A percentile compares a stretch with the other conserved stretches of the same genome.
Conservation (phyloP, 1,284 basidiomycete genomes). For the Cutaneotrichosporon dermatis region DNA sequence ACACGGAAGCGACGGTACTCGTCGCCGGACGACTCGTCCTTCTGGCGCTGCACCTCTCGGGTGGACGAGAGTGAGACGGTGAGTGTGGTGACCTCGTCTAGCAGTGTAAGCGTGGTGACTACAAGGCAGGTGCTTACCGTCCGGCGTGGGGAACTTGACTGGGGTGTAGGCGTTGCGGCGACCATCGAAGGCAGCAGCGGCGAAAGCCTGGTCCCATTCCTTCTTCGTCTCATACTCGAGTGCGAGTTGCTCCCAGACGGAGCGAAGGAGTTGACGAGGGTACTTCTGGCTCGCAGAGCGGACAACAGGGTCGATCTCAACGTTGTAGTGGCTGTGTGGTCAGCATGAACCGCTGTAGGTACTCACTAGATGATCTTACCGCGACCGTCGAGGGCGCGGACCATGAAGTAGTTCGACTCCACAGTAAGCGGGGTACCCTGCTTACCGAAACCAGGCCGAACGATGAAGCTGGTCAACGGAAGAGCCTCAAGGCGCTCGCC, state of each 20-base stretch:
- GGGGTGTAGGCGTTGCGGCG: slow-evolving; percentile 42
- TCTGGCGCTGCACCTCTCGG: slow-evolving; percentile 27
- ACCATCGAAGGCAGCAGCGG: slow-evolving; percentile 33
- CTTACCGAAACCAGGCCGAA: slow-evolving; percentile 33
- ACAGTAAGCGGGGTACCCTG: slow-evolving; percentile 26
- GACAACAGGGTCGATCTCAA: slow-evolving; percentile 44
- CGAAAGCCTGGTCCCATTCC: slow-evolving; percentile 22
- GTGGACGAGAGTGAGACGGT: slow-evolving; percentile 31
- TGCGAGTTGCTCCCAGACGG: slow-evolving; percentile 32
- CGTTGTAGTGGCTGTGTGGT: slow-evolving; percentile 41
- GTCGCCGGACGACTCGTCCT: slow-evolving; percentile 31
- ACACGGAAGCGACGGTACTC: slow-evolving; percentile 35
- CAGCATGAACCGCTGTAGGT: background rate
- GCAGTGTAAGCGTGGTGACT: background rate
- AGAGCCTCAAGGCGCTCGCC: slow-evolving; percentile 22
- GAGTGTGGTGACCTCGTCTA: slow-evolving; percentile 14
- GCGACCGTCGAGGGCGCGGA: slow-evolving; percentile 18
- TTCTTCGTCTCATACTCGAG: slow-evolving; percentile 21
- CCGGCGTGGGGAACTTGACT: slow-evolving; percentile 26
- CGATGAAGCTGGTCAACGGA: slow-evolving; percentile 30
- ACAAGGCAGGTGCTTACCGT: slow-evolving; percentile 17
- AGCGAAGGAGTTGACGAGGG: slow-evolving; percentile 27
- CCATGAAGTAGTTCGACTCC: slow-evolving; percentile 32
- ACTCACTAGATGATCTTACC: slow-evolving; percentile 39
- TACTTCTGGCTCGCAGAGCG: slow-evolving; percentile 35